phyloP scores from a whole-genome alignment of 208 protist genomes.

The Tetramitus jugosus region DNA sequence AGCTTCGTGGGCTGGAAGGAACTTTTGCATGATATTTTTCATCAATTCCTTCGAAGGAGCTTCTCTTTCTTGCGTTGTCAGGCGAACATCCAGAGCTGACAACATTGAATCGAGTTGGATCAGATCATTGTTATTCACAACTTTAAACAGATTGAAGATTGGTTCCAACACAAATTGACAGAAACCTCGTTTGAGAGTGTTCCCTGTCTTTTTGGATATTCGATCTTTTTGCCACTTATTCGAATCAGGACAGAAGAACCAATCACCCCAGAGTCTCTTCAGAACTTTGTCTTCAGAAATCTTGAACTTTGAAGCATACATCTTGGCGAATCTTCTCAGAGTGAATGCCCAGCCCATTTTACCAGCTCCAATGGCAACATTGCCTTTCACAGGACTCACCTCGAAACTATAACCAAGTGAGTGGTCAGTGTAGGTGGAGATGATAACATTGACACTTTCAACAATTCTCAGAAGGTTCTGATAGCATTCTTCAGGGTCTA shows the following conservation, averaged over 20 bases:
- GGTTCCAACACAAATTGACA: conserved; percentile 21
- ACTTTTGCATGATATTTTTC: conserved; percentile 25
- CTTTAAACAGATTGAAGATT: conserved; percentile 4
- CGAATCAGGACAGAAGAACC: not conserved
- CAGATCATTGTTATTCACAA: not conserved
- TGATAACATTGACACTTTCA: conserved; percentile 88
- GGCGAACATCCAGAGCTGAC: not conserved
- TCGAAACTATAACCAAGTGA: conserved; percentile 80
- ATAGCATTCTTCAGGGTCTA: conserved; percentile 63
- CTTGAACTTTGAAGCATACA: conserved; percentile 48
- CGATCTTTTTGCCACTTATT: not conserved
- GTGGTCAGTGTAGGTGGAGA: conserved; percentile 92
- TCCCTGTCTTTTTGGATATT: not conserved
- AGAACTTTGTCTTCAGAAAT: not conserved
- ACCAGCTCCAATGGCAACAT: conserved; percentile 23
- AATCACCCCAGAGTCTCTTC: conserved; percentile 24
- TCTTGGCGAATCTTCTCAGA: conserved; percentile 43
- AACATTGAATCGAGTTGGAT: not conserved
- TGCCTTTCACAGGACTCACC: not conserved
- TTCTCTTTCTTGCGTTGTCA: conserved; percentile 11
- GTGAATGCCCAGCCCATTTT: conserved; percentile 53
- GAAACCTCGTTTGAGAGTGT: conserved; percentile 11
- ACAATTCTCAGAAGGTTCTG: conserved; percentile 69
- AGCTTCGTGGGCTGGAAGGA: conserved; percentile 26
- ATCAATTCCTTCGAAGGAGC: not conserved